A percentile compares a stretch with the other conserved stretches of the same genome.
Conservation (phyloP, 352 stramenopile genomes). For the Globisporangium solare region DNA sequence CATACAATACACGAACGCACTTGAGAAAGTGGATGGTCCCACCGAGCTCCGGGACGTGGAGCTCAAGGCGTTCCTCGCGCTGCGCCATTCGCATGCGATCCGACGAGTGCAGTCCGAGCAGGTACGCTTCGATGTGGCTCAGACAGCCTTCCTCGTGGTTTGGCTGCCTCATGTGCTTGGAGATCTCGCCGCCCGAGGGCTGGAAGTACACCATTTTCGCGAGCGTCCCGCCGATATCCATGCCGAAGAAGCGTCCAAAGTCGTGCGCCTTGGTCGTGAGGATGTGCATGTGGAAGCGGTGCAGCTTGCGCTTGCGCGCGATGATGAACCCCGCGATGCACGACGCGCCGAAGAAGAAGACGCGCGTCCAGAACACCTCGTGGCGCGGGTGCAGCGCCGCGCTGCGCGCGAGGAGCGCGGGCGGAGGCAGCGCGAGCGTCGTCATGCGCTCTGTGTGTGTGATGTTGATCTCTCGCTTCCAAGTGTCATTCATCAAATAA, state of each 20-base stretch:
- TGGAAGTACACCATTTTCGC: slow-evolving; percentile 94
- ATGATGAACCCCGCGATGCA: slow-evolving; percentile 67
- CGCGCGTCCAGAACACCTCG: slow-evolving; percentile 61
- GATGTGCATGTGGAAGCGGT: slow-evolving; percentile 63
- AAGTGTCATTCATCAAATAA: no score
- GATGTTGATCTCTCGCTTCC: background rate
- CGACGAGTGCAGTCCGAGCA: slow-evolving; percentile 36
- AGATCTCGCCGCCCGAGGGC: slow-evolving; percentile 32
- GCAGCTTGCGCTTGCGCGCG: slow-evolving; percentile 63
- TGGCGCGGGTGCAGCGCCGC: slow-evolving; percentile 16
- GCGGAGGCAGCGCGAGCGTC: background rate
- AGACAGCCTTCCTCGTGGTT: slow-evolving; percentile 40
- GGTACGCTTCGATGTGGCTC: slow-evolving; percentile 44
- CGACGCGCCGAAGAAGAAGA: slow-evolving; percentile 67
- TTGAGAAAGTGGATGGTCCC: slow-evolving; percentile 95
- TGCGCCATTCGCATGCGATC: slow-evolving; percentile 36
- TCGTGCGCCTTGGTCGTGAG: slow-evolving; percentile 63
- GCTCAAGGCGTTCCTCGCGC: slow-evolving; percentile 52
- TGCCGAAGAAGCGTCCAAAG: slow-evolving; percentile 77
- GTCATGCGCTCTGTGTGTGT: background rate
- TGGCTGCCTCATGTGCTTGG: slow-evolving; percentile 17
- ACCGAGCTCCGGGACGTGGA: slow-evolving; percentile 69
- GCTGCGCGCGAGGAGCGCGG: background rate
- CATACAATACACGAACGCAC: slow-evolving; percentile 14
- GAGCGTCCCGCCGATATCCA: slow-evolving; percentile 92